Evolutionary conservation across 257 asterid genomes (phyloP).

Genomic region (Misopates orontium): DNA sequence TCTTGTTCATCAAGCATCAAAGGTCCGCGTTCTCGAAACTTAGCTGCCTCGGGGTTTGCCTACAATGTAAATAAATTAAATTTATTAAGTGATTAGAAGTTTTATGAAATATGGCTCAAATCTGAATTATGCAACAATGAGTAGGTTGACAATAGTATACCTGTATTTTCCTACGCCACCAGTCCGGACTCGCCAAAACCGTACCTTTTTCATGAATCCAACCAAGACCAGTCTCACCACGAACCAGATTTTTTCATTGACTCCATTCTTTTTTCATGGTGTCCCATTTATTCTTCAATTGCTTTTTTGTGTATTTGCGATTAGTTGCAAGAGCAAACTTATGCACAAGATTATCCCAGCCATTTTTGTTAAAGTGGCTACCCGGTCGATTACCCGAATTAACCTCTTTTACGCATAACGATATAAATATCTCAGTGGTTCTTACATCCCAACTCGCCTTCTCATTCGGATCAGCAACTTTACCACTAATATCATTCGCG

Average conservation of each 20-base stretch:
- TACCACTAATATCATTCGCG: background rate
- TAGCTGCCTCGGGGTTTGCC: background rate
- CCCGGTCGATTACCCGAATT: background rate
- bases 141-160: background rate
- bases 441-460: constrained; percentile 5
- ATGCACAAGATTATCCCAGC: constrained; percentile 1
- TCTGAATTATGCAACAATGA: background rate
- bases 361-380: background rate
- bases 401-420: background rate
- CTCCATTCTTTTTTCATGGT: background rate
- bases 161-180: constrained; percentile 7
- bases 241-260: background rate
- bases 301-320: background rate
- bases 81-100: no score
- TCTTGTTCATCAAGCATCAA: background rate
- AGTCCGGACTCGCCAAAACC: background rate
- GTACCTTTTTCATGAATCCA: background rate
- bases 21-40: background rate
- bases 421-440: background rate
- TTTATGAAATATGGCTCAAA: background rate
- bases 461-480: background rate
- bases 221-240: constrained; percentile 1
- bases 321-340: background rate
- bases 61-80: background rate
- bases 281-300: constrained; percentile 11